Percentiles rank a stretch among this genome's conserved stretches.
Conservation (phyloP, 306 rosid species). For the Inga oerstediana region DNA sequence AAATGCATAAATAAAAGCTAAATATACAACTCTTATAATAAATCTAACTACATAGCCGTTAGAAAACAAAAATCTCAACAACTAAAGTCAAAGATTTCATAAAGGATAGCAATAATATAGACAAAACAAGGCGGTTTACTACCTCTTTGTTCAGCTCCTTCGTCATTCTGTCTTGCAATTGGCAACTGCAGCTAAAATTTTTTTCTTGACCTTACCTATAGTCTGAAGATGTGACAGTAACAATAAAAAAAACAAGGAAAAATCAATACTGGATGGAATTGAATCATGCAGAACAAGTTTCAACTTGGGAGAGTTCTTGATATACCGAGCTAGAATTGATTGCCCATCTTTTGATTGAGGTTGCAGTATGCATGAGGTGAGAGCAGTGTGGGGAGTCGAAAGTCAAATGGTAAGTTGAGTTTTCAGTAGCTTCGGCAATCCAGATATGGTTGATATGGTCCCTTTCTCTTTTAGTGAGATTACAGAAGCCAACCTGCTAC, state of each 20-base stretch:
- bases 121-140: conserved; percentile 6
- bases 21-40: too few species aligned
- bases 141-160: conserved; percentile 1
- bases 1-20: not conserved
- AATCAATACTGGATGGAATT: not conserved
- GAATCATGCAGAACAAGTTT: conserved; percentile 20
- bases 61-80: not conserved
- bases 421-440: conserved; percentile 89
- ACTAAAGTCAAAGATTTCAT: conserved; percentile 21
- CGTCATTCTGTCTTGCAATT: conserved; percentile 30
- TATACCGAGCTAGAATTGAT: conserved; percentile 54
- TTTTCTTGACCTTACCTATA: conserved; percentile 46
- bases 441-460: conserved; percentile 70
- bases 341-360: conserved; percentile 68
- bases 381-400: conserved; percentile 59
- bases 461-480: conserved; percentile 69
- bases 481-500: conserved; percentile 80
- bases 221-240: conserved; percentile 49
- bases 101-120: not conserved
- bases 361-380: conserved; percentile 71
- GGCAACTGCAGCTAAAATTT: conserved; percentile 33
- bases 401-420: conserved; percentile 63
- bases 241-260: not conserved
- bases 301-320: conserved; percentile 28
- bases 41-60: not conserved